Conservation (phyloP, 1,284 basidiomycete species). For the Ustilago crameri region DNA sequence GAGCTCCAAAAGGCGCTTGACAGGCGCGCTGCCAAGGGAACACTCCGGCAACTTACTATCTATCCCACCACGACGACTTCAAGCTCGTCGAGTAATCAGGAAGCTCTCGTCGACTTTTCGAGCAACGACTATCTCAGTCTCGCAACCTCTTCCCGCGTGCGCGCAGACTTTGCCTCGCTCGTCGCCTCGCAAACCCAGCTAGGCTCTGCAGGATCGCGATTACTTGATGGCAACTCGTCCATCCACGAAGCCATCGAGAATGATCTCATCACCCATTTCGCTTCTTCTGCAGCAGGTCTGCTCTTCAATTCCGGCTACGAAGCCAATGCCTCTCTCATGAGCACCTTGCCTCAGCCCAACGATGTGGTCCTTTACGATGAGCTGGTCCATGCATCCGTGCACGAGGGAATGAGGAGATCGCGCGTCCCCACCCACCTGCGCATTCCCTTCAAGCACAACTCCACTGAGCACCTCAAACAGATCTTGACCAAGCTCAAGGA, state of each 20-base stretch:
- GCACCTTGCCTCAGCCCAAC: conserved; percentile 80
- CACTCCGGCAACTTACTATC: conserved; percentile 53
- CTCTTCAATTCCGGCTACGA: conserved; percentile 96
- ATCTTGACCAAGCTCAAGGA: conserved; percentile 12
- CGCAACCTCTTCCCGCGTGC: conserved; percentile 74
- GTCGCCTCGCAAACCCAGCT: conserved; percentile 25
- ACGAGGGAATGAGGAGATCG: conserved; percentile 89
- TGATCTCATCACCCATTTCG: conserved; percentile 53
- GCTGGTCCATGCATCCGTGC: conserved; percentile 89
- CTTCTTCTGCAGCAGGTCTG: conserved; percentile 72
- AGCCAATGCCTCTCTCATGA: conserved; percentile 90
- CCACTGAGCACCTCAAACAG: conserved; percentile 15
- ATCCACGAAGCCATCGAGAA: conserved; percentile 54
- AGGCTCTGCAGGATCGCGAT: conserved; percentile 87
- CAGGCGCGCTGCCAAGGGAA: conserved; percentile 51
- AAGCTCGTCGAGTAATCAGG: background rate
- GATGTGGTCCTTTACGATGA: conserved; percentile 88
- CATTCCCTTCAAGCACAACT: conserved; percentile 41
- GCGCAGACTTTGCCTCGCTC: conserved; percentile 33
- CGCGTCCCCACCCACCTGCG: conserved; percentile 59
- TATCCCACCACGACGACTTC: conserved; percentile 16
- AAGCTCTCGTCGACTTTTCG: conserved; percentile 76
- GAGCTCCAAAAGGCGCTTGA: conserved; percentile 55
- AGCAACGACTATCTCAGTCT: conserved; percentile 96
- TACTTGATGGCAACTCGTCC: conserved; percentile 80